These are phyloP conservation scores for Fraxinus excelsior DNA, from an alignment of 257 asterid genomes.

Conservation along the genomic window DNA sequence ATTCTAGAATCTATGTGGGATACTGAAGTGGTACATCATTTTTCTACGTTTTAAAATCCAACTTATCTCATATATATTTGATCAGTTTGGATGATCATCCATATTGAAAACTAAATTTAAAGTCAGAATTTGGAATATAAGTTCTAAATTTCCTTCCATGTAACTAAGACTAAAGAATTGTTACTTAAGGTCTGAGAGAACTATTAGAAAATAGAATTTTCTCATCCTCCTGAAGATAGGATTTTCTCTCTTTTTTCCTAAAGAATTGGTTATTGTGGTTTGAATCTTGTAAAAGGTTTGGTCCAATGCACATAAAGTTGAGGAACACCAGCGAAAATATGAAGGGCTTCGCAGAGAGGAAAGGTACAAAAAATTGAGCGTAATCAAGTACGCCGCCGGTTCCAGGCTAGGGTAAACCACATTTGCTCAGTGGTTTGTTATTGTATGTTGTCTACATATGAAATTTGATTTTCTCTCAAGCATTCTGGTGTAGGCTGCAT, in stretches of 20 bases:
- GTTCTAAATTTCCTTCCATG: neutral
- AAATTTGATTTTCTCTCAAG: slow-evolving; percentile 2
- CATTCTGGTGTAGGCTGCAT: slow-evolving; percentile 67
- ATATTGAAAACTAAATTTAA: neutral
- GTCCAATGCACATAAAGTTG: slow-evolving; percentile 88
- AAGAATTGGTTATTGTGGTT: neutral
- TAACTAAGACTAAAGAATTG: neutral
- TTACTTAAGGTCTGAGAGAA: slow-evolving; percentile 8
- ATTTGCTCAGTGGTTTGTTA: neutral
- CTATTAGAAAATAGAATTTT: neutral
- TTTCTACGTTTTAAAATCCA: too few relatives aligned
- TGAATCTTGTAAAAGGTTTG: slow-evolving; percentile 56
- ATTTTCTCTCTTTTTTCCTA: neutral
- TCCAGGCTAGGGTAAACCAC: slow-evolving; percentile 78
- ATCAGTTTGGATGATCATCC: neutral
- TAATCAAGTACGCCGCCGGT: slow-evolving; percentile 76
- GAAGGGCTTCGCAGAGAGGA: slow-evolving; percentile 87
- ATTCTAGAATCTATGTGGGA: slow-evolving; percentile 50
- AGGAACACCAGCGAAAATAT: slow-evolving; percentile 85
- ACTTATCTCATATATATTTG: neutral
- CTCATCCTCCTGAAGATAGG: neutral
- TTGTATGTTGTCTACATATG: neutral
- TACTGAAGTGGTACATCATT: slow-evolving; percentile 45
- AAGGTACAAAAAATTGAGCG: slow-evolving; percentile 68
- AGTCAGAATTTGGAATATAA: neutral